These are phyloP conservation scores for Castanopsis chinensis DNA, from an alignment of 306 rosid genomes.

Conservation along the genomic window DNA sequence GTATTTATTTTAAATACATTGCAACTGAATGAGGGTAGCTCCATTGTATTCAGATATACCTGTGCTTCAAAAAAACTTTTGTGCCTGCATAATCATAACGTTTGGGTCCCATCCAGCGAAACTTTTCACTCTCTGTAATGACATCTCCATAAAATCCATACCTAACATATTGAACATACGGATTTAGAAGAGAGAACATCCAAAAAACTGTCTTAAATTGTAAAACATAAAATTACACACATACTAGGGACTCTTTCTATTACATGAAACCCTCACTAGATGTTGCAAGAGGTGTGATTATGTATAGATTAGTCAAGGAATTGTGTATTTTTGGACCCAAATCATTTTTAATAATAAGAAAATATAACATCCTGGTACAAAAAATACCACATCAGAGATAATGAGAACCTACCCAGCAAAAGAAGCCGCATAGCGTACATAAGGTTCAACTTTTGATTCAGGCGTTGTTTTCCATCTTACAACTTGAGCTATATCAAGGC, in stretches of 20 bases:
- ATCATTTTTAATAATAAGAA: neutral
- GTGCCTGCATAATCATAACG: slow-evolving; percentile 97
- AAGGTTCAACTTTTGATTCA: slow-evolving; percentile 71
- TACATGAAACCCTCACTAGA: neutral
- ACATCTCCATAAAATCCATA: slow-evolving; percentile 99
- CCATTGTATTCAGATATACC: slow-evolving; percentile 28
- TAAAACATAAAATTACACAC: slow-evolving; percentile 11
- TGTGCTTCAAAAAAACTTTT: slow-evolving; percentile 76
- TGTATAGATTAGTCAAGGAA: neutral
- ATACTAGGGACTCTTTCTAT: neutral
- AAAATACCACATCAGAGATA: slow-evolving; percentile 2
- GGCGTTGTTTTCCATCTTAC: slow-evolving; percentile 85
- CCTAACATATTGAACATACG: slow-evolving; percentile 42
- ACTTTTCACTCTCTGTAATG: slow-evolving; percentile 87
- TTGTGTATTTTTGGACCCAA: neutral
- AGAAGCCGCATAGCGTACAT: slow-evolving; percentile 88
- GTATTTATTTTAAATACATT: neutral
- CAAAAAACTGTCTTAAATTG: slow-evolving; percentile 7
- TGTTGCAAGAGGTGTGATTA: neutral
- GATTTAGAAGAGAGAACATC: slow-evolving; percentile 22
- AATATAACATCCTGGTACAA: neutral
- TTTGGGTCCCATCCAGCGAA: slow-evolving; percentile 96
- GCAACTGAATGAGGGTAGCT: neutral
- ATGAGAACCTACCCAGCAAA: slow-evolving; percentile 77
- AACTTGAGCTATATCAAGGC: slow-evolving; percentile 91